Evolutionary conservation across 2,329 filamentous ascomycete species (phyloP), one percentile per base, ranked within the genome.

Genomic region (Alternaria arbusti): DNA sequence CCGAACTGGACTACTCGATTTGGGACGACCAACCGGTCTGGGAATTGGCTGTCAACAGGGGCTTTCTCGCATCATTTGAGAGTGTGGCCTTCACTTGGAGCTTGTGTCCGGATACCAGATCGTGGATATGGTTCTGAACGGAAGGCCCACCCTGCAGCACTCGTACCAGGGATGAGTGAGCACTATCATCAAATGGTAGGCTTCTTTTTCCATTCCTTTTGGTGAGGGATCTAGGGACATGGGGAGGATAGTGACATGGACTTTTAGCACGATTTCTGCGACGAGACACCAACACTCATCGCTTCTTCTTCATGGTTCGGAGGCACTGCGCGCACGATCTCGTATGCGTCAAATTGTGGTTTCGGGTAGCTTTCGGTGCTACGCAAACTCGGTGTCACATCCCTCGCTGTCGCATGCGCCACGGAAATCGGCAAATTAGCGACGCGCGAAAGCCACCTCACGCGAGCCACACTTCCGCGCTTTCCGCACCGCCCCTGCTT

Each of bases 391-490:
- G 43, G 22, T 47, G 43, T 30, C 25, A 44, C 47, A 58, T 30
- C 36, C 32, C 44, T 51, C 36, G 11, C 22, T 47, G 17, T 59
- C 36, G 57, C 45, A 56, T 64, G 52, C 60, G 63, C 60, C 64
- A 66, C 66, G 66, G 66, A 58, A 59, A 47, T 44, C 63, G 64
- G 66, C 64, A 62, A 60, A 45, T 47, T 66, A 64, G 64, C 46
- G 56, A 50, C 13, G 28, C 25, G 43, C 55, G 28, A 43, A 32
- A 63, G 50, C 59, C 59, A 63, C 59, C 63, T 61, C 59, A 61
- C 57, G 54, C 44, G 59, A 58, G 63, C 63, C 52, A 63, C 46
- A 60, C 8, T 59, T 65, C 66, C 61, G 61, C 46, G 51, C 46
- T 54, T 68, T 65, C 67, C 66, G 67, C 55, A 63, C 55, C 58